Evolutionary conservation across 257 asterid species (phyloP).

Genomic region (Solanum bukasovii): DNA sequence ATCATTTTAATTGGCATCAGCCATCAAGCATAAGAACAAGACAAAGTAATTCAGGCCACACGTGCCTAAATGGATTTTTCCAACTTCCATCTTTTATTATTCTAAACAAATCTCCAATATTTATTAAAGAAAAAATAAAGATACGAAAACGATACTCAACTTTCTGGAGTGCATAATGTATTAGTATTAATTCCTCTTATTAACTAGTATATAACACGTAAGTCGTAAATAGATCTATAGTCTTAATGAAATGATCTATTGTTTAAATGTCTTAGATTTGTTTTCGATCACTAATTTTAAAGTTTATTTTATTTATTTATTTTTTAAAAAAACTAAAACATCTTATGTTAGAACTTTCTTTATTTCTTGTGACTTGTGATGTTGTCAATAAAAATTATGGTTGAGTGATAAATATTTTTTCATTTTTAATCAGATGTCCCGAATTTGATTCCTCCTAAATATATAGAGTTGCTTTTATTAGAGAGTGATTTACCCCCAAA

Average conservation of each 20-base stretch:
- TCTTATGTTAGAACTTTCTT: too few species aligned
- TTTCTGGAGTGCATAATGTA: background rate
- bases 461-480: too few species aligned
- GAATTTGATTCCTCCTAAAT: too few species aligned
- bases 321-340: too few species aligned
- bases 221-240: too few species aligned
- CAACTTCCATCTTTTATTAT: background rate
- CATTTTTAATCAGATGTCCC: rapidly evolving
- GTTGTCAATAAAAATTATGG: too few species aligned
- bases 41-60: background rate
- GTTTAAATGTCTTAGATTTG: too few species aligned
- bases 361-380: too few species aligned
- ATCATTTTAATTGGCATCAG: background rate
- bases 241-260: too few species aligned
- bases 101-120: background rate
- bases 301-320: too few species aligned
- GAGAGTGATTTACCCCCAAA: rapidly evolving
- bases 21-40: background rate
- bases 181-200: background rate
- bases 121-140: background rate
- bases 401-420: background rate
- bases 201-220: too few species aligned
- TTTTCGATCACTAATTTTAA: too few species aligned
- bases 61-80: background rate
- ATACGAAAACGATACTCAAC: background rate